phyloP scores from a whole-genome alignment of 2,329 filamentous ascomycete genomes.

The Epicoccum sorghinum region DNA sequence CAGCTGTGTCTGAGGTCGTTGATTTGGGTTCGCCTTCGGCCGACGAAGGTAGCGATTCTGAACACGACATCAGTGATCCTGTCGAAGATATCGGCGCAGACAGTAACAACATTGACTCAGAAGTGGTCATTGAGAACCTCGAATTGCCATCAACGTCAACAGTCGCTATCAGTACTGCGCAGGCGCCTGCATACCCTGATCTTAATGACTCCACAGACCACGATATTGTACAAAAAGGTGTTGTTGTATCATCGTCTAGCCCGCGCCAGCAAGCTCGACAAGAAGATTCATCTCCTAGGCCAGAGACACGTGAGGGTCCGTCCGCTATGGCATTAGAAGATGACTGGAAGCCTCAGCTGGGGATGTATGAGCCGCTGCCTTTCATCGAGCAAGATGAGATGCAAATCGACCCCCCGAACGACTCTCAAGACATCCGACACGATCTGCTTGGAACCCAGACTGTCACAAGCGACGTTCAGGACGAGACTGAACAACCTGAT shows the following conservation, averaged over 20 bases:
- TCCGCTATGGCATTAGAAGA: not conserved
- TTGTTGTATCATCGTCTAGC: not conserved
- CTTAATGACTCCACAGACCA: not conserved
- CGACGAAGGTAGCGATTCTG: constrained; percentile 2
- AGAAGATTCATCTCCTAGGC: not conserved
- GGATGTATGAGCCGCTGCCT: constrained; percentile 11
- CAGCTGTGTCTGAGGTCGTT: constrained; percentile 23
- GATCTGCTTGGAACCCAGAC: not conserved
- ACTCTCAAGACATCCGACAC: not conserved
- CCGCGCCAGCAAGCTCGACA: not conserved
- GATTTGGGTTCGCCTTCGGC: constrained; percentile 32
- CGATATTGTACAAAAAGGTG: not conserved
- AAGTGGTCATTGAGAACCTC: too few species aligned
- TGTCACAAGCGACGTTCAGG: not conserved
- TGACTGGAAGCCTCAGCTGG: constrained; percentile 9
- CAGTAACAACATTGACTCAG: not conserved
- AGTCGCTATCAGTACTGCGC: too few species aligned
- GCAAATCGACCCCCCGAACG: not conserved
- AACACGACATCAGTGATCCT: not conserved
- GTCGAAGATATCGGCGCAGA: not conserved
- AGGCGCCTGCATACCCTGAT: not conserved
- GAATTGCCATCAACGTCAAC: too few species aligned
- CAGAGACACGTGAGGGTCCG: not conserved
- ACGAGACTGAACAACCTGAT: constrained; percentile 17
- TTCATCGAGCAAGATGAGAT: constrained; percentile 11